Conservation (phyloP, 345 rosid species). For the Physaria fendleri region DNA sequence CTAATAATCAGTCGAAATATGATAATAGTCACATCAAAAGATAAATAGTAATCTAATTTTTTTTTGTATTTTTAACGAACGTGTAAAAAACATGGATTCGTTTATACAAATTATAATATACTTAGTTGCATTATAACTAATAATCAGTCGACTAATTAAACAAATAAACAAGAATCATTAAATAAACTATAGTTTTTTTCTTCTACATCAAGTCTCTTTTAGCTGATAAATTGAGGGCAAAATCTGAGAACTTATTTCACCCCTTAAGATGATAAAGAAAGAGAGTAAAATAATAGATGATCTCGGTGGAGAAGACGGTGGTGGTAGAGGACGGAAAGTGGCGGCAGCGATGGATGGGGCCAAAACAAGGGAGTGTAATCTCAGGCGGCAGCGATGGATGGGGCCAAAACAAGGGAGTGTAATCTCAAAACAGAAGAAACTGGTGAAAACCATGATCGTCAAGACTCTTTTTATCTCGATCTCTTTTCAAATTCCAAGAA, state of each 20-base stretch:
- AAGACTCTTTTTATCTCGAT: slow-evolving; percentile 1
- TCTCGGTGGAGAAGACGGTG: not conserved
- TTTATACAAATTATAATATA: too few species aligned
- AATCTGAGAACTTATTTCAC: not conserved
- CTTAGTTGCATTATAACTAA: too few species aligned
- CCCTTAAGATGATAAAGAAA: not conserved
- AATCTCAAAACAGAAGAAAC: slow-evolving; percentile 32
- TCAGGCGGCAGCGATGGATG: too few species aligned
- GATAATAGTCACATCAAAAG: too few species aligned
- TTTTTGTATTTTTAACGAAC: too few species aligned
- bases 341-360: not conserved
- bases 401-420: slow-evolving; percentile 33
- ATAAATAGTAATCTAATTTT: too few species aligned
- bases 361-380: slow-evolving; percentile 35
- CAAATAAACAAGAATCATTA: not conserved
- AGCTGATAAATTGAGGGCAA: slow-evolving; percentile 4
- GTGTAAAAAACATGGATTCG: too few species aligned
- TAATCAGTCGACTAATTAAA: too few species aligned
- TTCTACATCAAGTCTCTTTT: not conserved
- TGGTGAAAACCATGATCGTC: slow-evolving; percentile 41
- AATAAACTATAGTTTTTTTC: not conserved
- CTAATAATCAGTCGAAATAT: too few species aligned
- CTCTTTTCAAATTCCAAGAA: slow-evolving; percentile 2
- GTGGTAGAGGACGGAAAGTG: slow-evolving; percentile 12
- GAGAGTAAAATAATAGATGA: not conserved